Conservation (phyloP, 192 early-diverging fungal genomes). For the Phycomyces nitens region DNA sequence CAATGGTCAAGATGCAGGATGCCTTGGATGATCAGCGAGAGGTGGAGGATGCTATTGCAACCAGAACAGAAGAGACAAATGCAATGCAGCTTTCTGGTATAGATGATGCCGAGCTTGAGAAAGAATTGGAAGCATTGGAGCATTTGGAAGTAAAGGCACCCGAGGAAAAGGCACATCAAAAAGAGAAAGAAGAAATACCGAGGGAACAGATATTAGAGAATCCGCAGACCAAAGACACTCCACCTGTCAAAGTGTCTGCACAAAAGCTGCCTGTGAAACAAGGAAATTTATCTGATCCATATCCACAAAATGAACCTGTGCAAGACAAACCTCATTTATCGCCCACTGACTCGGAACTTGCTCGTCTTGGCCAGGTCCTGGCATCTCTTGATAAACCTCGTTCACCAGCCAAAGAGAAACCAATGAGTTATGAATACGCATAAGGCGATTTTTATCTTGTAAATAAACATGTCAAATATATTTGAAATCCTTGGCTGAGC, state of each 20-base stretch:
- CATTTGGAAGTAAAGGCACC: background rate
- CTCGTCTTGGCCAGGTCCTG: background rate
- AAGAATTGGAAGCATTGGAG: background rate
- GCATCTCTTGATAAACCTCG: background rate
- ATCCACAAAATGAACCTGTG: background rate
- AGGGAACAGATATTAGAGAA: background rate
- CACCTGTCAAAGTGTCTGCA: background rate
- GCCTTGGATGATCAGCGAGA: conserved; percentile 58
- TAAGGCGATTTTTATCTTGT: background rate
- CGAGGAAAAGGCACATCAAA: background rate
- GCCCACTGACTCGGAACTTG: conserved; percentile 5
- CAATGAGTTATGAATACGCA: background rate
- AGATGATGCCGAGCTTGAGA: background rate
- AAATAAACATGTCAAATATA: background rate
- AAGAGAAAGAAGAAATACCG: background rate
- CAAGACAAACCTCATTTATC: background rate
- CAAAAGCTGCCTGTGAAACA: no score
- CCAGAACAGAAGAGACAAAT: conserved; percentile 24
- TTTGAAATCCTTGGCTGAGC: no score
- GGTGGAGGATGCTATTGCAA: conserved; percentile 54
- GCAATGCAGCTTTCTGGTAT: background rate
- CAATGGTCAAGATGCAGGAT: conserved; percentile 60
- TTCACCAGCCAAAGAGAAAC: background rate
- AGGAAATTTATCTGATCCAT: no score
- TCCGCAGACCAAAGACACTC: background rate